These are phyloP conservation scores for Diversispora eburnea DNA, from an alignment of 192 early-diverging fungal genomes.

Conservation along the genomic window DNA sequence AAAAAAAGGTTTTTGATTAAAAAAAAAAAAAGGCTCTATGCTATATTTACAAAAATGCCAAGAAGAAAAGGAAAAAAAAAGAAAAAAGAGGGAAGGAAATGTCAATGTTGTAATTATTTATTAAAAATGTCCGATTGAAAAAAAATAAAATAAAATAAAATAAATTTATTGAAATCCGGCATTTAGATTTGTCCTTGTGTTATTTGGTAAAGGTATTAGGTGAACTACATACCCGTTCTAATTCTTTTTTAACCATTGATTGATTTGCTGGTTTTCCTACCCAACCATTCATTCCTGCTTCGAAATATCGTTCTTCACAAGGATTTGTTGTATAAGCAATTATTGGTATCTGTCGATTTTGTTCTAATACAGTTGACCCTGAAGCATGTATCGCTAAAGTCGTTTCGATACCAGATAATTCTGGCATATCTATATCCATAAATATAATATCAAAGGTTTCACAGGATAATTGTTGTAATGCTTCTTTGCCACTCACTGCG, in stretches of 20 bases:
- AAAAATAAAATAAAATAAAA: no score
- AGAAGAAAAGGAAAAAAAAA: no score
- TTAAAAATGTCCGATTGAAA: no score
- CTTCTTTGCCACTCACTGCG: slow-evolving; percentile 48
- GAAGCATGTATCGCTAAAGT: slow-evolving; percentile 50
- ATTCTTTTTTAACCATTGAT: slow-evolving; percentile 6
- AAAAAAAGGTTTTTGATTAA: no score
- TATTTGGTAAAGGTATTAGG: no score
- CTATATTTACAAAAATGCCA: no score
- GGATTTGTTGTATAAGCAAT: slow-evolving; percentile 65
- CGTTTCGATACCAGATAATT: slow-evolving; percentile 59
- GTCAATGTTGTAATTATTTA: no score
- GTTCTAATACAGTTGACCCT: slow-evolving; percentile 36
- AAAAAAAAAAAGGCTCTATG: no score
- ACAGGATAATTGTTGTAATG: slow-evolving; percentile 44
- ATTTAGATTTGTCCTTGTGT: no score
- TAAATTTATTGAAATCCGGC: no score
- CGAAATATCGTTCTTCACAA: slow-evolving; percentile 36
- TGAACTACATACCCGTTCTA: slow-evolving; percentile 14
- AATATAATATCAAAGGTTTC: slow-evolving; percentile 56
- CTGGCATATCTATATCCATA: slow-evolving; percentile 72
- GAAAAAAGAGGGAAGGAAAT: no score
- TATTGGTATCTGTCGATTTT: slow-evolving; percentile 57
- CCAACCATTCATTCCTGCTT: slow-evolving; percentile 24
- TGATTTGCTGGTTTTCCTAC: slow-evolving; percentile 24